Conservation (phyloP, 352 stramenopile genomes). For the Phytophthora boehmeriae region DNA sequence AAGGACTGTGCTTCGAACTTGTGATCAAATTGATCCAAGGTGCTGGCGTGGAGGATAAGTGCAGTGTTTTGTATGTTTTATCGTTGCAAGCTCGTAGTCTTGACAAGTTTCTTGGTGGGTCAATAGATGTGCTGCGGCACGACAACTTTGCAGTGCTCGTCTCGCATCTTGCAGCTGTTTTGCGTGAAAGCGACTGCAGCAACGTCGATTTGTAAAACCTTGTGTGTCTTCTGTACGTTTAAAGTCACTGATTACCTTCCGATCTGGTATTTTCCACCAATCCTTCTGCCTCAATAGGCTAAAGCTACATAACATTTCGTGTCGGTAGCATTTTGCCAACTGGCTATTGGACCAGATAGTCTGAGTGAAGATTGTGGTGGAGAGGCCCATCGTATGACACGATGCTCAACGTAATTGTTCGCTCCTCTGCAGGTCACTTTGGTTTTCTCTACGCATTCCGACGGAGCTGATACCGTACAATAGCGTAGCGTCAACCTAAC, state of each 20-base stretch:
- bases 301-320: slow-evolving; percentile 8
- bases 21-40: slow-evolving; percentile 15
- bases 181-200: not conserved
- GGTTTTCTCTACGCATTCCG: slow-evolving; percentile 20
- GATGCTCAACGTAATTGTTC: slow-evolving; percentile 4
- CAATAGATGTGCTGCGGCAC: slow-evolving; percentile 29
- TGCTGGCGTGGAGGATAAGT: slow-evolving; percentile 17
- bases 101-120: slow-evolving; percentile 20
- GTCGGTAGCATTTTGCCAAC: not conserved
- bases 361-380: slow-evolving; percentile 21
- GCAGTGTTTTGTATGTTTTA: slow-evolving; percentile 19
- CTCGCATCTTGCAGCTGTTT: slow-evolving; percentile 24
- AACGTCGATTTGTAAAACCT: slow-evolving; percentile 2
- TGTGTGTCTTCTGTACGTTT: not conserved
- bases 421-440: slow-evolving; percentile 32
- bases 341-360: slow-evolving; percentile 13
- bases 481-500: slow-evolving; percentile 8
- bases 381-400: slow-evolving; percentile 9
- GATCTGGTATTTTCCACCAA: not conserved
- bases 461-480: not conserved
- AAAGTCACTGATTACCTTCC: not conserved
- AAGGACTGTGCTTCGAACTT: slow-evolving; percentile 26
- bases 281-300: not conserved
- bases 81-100: slow-evolving; percentile 13
- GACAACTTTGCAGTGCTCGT: not conserved